Conservation (phyloP, 176 grass and related monocot species). For the Pontederia crassipes region DNA sequence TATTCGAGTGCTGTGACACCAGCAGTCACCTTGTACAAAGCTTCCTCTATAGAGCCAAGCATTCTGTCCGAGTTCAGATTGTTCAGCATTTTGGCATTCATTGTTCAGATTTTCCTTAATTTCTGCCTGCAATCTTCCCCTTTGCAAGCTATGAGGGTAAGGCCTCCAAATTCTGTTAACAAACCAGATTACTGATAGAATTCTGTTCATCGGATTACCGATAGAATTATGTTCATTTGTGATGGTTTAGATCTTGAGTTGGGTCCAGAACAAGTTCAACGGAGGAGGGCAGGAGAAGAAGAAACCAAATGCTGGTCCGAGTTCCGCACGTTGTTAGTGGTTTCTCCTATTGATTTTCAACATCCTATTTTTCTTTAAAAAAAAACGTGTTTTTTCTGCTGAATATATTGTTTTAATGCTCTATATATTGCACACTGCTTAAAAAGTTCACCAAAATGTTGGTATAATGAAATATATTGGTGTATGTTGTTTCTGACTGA, state of each 20-base stretch:
- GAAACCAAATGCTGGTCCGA: constrained; percentile 15
- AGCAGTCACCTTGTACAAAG: no score
- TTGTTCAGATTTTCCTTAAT: no score
- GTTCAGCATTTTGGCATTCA: no score
- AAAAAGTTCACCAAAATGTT: not conserved
- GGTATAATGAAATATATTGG: no score
- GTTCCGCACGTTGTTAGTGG: constrained; percentile 23
- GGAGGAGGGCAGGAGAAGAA: constrained; percentile 31
- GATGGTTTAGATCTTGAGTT: constrained; percentile 60
- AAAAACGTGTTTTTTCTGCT: constrained; percentile 1
- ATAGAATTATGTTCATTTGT: not conserved
- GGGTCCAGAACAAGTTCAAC: constrained; percentile 58
- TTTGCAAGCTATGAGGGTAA: no score
- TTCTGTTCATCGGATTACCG: not conserved
- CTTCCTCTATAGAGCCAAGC: no score
- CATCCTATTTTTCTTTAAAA: not conserved
- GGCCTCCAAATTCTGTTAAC: not conserved
- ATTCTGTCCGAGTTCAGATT: no score
- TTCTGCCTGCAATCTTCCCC: no score
- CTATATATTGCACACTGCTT: not conserved
- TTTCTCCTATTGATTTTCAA: not conserved
- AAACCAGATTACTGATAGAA: not conserved
- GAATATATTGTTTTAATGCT: constrained; percentile 20
- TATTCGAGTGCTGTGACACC: no score
- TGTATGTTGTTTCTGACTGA: no score